Evolutionary conservation across 2,329 filamentous ascomycete species (phyloP).

Genomic region (Hypoxylon sp.): DNA sequence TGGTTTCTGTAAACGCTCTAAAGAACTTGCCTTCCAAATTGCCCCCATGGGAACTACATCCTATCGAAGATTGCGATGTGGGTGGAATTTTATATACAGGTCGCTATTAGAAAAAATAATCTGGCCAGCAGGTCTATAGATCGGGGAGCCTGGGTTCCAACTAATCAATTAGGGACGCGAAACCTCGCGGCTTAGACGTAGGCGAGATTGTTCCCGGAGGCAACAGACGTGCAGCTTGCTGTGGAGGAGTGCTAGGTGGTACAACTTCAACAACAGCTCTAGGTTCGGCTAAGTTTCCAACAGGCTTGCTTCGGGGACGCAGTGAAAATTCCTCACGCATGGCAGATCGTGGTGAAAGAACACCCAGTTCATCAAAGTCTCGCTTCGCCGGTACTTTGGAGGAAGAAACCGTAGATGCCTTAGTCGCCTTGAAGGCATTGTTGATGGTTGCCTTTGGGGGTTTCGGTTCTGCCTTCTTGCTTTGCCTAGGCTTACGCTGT

Average conservation of each 20-base stretch:
- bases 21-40: neutral
- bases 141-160: neutral
- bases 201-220: slow-evolving; percentile 50
- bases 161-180: slow-evolving; percentile 51
- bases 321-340: slow-evolving; percentile 52
- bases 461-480: slow-evolving; percentile 63
- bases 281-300: slow-evolving; percentile 23
- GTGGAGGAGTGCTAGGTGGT: slow-evolving; percentile 50
- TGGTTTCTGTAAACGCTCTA: slow-evolving; percentile 7
- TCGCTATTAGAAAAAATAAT: slow-evolving; percentile 1
- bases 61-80: neutral
- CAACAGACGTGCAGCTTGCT: slow-evolving; percentile 32
- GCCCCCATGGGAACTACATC: neutral
- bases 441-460: slow-evolving; percentile 51
- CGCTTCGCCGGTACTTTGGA: slow-evolving; percentile 52
- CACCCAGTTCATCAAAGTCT: slow-evolving; percentile 36
- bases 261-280: slow-evolving; percentile 34
- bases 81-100: slow-evolving; percentile 31
- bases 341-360: slow-evolving; percentile 38
- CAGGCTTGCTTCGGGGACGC: slow-evolving; percentile 47
- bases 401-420: slow-evolving; percentile 38
- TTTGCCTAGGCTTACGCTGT: slow-evolving; percentile 57
- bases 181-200: slow-evolving; percentile 52
- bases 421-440: slow-evolving; percentile 52
- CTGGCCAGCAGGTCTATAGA: slow-evolving; percentile 2